Evolutionary conservation across 2,329 filamentous ascomycete species (phyloP).

Genomic region (Neospermospora avenae): DNA sequence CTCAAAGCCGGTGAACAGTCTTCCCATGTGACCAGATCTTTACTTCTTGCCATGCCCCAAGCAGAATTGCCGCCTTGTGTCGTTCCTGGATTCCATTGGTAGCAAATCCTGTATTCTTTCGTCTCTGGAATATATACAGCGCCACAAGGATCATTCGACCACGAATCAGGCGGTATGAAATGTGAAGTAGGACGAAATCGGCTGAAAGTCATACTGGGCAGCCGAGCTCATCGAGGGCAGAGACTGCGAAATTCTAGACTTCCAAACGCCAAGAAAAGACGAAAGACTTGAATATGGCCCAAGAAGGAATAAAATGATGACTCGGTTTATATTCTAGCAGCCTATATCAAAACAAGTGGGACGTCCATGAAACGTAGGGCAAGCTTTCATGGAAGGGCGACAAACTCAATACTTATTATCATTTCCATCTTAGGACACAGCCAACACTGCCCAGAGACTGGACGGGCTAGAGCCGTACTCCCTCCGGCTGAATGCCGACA

Average conservation of each 20-base stretch:
- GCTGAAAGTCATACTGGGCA: constrained; percentile 15
- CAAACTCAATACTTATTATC: not conserved
- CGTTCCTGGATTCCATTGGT: constrained; percentile 54
- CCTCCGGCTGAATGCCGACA: constrained; percentile 3
- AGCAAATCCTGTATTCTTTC: constrained; percentile 60
- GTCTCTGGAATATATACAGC: constrained; percentile 38
- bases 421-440: not conserved
- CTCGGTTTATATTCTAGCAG: not conserved
- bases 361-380: not conserved
- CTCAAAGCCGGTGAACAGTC: constrained; percentile 21
- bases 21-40: constrained; percentile 58
- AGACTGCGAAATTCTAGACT: not conserved
- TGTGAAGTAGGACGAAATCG: constrained; percentile 39
- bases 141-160: constrained; percentile 62
- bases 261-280: not conserved
- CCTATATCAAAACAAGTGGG: not conserved
- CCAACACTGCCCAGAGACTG: not conserved
- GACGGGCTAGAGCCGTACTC: not conserved
- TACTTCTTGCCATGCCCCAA: constrained; percentile 62
- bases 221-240: not conserved
- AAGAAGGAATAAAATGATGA: not conserved
- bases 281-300: not conserved
- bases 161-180: constrained; percentile 49
- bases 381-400: not conserved
- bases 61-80: constrained; percentile 54